Conservation (phyloP, 441 rosid species). For the Syzygium malaccense region DNA sequence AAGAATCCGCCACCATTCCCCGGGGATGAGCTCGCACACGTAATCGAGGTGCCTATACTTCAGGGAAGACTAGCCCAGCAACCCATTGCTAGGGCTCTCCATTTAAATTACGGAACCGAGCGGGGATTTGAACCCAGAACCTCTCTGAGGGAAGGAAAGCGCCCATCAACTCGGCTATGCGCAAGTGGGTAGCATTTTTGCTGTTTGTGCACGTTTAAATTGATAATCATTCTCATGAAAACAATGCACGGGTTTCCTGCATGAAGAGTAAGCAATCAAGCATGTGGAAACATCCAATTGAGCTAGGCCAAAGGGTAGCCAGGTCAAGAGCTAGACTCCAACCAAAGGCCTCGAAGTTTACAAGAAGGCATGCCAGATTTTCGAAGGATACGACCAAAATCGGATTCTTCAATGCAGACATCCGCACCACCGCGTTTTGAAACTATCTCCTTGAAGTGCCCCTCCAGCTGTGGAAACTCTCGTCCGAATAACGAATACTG, state of each 20-base stretch:
- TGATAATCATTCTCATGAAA: not conserved
- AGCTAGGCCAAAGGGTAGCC: not conserved
- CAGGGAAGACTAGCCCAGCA: no score
- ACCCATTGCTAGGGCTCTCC: no score
- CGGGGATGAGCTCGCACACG: no score
- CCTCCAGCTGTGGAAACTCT: constrained; percentile 10
- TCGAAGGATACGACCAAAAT: constrained; percentile 17
- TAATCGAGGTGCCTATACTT: no score
- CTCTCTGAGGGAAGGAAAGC: no score
- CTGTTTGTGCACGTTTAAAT: not conserved
- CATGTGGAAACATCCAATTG: not conserved
- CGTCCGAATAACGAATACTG: not conserved
- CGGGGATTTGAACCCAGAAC: no score
- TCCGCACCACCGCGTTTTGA: constrained; percentile 10
- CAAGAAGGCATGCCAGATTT: constrained; percentile 15
- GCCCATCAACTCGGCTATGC: no score
- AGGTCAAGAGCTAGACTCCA: not conserved
- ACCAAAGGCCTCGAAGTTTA: constrained; percentile 23
- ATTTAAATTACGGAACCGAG: no score
- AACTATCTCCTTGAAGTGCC: constrained; percentile 18
- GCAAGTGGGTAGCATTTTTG: not conserved
- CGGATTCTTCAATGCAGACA: constrained; percentile 36
- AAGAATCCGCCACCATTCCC: no score
- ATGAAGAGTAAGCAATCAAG: not conserved
- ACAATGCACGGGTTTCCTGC: not conserved